phyloP scores from a whole-genome alignment of 1,284 basidiomycete species.

The Trametes sp. region DNA sequence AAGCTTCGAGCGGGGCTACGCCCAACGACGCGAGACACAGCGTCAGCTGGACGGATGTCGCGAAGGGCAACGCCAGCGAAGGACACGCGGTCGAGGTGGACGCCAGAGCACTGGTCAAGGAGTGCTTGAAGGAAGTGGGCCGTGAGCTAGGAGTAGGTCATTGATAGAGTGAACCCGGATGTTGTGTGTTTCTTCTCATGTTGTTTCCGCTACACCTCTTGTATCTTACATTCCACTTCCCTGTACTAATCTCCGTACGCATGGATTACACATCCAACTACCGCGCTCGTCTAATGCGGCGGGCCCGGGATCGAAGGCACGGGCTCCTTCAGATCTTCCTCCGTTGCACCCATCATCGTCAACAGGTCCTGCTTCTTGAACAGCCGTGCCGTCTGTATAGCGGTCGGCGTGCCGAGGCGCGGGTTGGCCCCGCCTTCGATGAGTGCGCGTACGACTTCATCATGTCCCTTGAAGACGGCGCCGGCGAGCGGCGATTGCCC shows the following conservation, averaged over 20 bases:
- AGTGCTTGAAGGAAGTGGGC: conserved; percentile 77
- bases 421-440: conserved; percentile 74
- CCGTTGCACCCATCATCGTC: conserved; percentile 59
- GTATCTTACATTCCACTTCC: conserved; percentile 7
- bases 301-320: conserved; percentile 36
- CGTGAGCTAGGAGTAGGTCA: conserved; percentile 66
- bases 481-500: conserved; percentile 86
- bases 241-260: conserved; percentile 19
- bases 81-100: conserved; percentile 59
- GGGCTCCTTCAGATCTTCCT: conserved; percentile 52
- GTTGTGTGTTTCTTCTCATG: not conserved
- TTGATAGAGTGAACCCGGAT: conserved; percentile 16
- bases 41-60: conserved; percentile 33
- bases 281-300: conserved; percentile 21
- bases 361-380: conserved; percentile 65
- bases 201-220: conserved; percentile 11
- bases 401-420: conserved; percentile 72
- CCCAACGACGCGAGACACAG: conserved; percentile 25
- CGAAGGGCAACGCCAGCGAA: conserved; percentile 42
- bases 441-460: conserved; percentile 68
- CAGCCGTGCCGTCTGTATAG: conserved; percentile 75
- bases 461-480: conserved; percentile 79
- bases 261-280: not conserved
- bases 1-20: conserved; percentile 20
- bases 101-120: conserved; percentile 70